Evolutionary conservation across 2,329 filamentous ascomycete genomes (phyloP), one percentile per base, ranked within the genome.

Genomic region (Rhynchosporium graminicola): DNA sequence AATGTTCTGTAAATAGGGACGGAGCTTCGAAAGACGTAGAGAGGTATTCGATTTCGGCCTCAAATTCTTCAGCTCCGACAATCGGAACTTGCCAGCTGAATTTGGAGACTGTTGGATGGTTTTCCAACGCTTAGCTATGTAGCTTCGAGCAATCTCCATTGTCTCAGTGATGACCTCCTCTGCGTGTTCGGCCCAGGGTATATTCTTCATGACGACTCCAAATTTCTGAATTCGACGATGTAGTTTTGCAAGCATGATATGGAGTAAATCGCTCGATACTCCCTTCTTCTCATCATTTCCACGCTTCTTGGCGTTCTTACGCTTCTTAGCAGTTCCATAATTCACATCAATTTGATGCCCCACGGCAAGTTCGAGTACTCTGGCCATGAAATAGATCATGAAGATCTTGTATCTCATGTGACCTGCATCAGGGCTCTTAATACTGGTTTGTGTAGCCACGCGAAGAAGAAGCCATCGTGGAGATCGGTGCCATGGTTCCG

Each of bases 71-170:
- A 64, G 56, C 36, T 64, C 64, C 4, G 65, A 60, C 8, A 58
- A 40, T 7, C 60, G 85, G 15, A 85, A 90, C 69, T 87, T 90
- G 77, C 88, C 90, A 66, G 83, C 82, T 61, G 84, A 86, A 61
- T 87, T 91, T 65, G 87, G 91, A 67, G 76, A 77, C 8, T 91
- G 59, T 51, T 59, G 62, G 13, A 64, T 26, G 29, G 26, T 57
- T n/a, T 10, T 52, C 62, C 62, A 12, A 77, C 74, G 4, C 69
- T 70, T 0, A 65, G 38, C 1, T 72, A 20, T 0, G 60, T 28
- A 2, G 58, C 20, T 0, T 64, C 55, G 3, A 69, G 66, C 0
- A 72, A 70, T 2, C 47, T 62, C 55, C 62, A 64, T 64, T 15
- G 43, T 61, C 33, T 59, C 62, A 9, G 38, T 29, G 29, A 64